These are phyloP conservation scores for Escovopsis weberi DNA, from an alignment of 2,329 filamentous ascomycete species.

Conservation along the genomic window DNA sequence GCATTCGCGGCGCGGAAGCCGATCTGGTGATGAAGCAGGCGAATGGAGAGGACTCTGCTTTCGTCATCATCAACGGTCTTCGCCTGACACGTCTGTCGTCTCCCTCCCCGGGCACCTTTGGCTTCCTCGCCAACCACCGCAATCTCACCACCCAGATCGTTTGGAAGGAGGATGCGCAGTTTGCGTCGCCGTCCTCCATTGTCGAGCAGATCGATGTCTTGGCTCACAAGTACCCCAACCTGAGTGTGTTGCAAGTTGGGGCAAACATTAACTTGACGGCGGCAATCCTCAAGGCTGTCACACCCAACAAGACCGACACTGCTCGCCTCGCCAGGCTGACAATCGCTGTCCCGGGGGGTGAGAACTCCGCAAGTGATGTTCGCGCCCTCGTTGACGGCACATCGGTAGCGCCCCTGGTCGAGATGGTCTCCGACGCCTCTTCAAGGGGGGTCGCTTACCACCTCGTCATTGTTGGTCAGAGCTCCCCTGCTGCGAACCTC, in stretches of 20 bases:
- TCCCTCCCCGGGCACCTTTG: constrained; percentile 11
- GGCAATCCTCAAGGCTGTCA: constrained; percentile 15
- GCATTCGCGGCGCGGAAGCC: constrained; percentile 25
- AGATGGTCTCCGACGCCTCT: constrained; percentile 12
- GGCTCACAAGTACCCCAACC: constrained; percentile 24
- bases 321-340: constrained; percentile 22
- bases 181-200: constrained; percentile 10
- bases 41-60: constrained; percentile 17
- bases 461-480: constrained; percentile 15
- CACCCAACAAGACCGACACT: constrained; percentile 9
- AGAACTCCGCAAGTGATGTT: constrained; percentile 2
- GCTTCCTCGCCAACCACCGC: constrained; percentile 33
- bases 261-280: constrained; percentile 9
- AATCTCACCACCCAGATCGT: constrained; percentile 33
- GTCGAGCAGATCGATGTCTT: constrained; percentile 17
- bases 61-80: constrained; percentile 31
- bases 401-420: constrained; percentile 13
- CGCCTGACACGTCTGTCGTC: constrained; percentile 23
- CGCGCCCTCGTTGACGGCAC: constrained; percentile 6
- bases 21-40: constrained; percentile 28
- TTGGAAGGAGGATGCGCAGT: constrained; percentile 28
- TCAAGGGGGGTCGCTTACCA: constrained; percentile 17
- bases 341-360: constrained; percentile 9
- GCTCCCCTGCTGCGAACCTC: constrained; percentile 6
- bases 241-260: constrained; percentile 26